Evolutionary conservation across 768 basidiomycete genomes (phyloP).

Genomic region (Serpula lacrymans): DNA sequence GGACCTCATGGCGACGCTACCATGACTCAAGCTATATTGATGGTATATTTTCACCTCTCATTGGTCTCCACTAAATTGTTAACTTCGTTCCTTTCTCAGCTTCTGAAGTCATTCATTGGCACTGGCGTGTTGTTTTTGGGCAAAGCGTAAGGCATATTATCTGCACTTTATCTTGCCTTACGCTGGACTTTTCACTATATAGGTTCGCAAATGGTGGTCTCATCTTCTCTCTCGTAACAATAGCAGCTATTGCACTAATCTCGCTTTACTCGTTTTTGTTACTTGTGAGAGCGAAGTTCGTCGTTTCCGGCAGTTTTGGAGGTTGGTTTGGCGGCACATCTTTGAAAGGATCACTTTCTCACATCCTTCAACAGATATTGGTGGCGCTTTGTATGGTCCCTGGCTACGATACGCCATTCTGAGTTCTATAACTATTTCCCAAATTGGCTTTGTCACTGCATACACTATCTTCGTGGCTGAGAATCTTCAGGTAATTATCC

Average conservation of each 20-base stretch:
- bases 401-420: slow-evolving; percentile 93
- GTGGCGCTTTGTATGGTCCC: slow-evolving; percentile 85
- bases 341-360: slow-evolving; percentile 2
- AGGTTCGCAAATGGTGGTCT: slow-evolving; percentile 96
- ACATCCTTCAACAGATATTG: slow-evolving; percentile 63
- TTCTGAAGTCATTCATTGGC: slow-evolving; percentile 92
- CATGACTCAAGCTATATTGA: slow-evolving; percentile 86
- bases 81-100: slow-evolving; percentile 35
- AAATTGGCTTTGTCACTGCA: slow-evolving; percentile 83
- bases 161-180: background rate
- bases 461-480: slow-evolving; percentile 97
- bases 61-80: slow-evolving; percentile 6
- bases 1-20: slow-evolving; percentile 81
- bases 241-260: slow-evolving; percentile 78
- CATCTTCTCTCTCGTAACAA: slow-evolving; percentile 77
- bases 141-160: slow-evolving; percentile 64
- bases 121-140: slow-evolving; percentile 96
- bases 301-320: slow-evolving; percentile 90
- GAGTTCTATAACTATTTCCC: slow-evolving; percentile 82
- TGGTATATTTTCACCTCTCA: slow-evolving; percentile 50
- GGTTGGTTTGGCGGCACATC: slow-evolving; percentile 44
- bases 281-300: slow-evolving; percentile 81
- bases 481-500: slow-evolving; percentile 61
- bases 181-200: slow-evolving; percentile 1
- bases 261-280: slow-evolving; percentile 94